Evolutionary conservation across 2,329 filamentous ascomycete genomes (phyloP).

Genomic region (Epichloe bromicola): DNA sequence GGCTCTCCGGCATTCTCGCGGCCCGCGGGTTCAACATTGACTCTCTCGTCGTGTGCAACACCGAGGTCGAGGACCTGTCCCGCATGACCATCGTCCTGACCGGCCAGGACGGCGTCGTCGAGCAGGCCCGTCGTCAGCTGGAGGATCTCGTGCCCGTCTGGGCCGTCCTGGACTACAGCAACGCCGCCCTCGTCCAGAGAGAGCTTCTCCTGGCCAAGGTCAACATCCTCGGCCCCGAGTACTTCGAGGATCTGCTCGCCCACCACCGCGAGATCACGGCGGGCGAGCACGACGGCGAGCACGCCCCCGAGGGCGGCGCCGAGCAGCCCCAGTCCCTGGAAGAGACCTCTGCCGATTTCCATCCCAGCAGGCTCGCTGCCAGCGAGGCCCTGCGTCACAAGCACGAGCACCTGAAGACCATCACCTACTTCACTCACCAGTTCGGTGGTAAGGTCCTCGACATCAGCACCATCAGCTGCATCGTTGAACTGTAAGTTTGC

Average conservation of each 20-base stretch:
- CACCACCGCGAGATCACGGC: constrained; percentile 83
- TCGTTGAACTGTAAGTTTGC: constrained; percentile 80
- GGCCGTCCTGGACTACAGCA: constrained; percentile 95
- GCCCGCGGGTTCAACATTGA: constrained; percentile 99
- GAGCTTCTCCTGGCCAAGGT: constrained; percentile 93
- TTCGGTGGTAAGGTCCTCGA: constrained; percentile 96
- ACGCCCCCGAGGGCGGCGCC: constrained; percentile 21
- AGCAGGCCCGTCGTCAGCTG: constrained; percentile 88
- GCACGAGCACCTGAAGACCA: constrained; percentile 91
- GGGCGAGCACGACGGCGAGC: constrained; percentile 33
- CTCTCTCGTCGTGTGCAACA: constrained; percentile 93
- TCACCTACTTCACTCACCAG: constrained; percentile 93
- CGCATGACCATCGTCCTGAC: constrained; percentile 98
- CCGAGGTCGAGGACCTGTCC: constrained; percentile 89
- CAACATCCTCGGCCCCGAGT: constrained; percentile 92
- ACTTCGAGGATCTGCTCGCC: constrained; percentile 90
- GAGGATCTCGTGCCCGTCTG: constrained; percentile 96
- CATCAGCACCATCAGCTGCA: constrained; percentile 97
- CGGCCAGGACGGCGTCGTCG: constrained; percentile 91
- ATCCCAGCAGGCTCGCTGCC: constrained; percentile 73
- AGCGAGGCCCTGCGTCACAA: constrained; percentile 91
- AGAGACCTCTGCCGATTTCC: constrained; percentile 55
- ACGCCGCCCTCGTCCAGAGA: constrained; percentile 83
- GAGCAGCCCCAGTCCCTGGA: constrained; percentile 29
- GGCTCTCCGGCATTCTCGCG: constrained; percentile 89